Conservation (phyloP, 805 yeast species). For the Saturnispora mendoncae region DNA sequence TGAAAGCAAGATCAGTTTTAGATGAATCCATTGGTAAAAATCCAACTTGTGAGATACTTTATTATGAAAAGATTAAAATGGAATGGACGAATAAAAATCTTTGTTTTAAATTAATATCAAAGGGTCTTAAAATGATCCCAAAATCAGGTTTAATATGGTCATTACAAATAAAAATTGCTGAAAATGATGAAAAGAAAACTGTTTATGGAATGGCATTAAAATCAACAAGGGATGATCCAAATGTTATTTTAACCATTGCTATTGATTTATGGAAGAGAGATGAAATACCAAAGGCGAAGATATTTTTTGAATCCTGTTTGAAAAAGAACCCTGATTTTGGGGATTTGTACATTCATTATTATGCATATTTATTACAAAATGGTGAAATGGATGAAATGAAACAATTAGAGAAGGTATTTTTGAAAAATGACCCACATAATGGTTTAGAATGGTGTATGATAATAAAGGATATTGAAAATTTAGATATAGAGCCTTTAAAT, state of each 20-base stretch:
- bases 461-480: slow-evolving; percentile 37
- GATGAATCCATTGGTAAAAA: slow-evolving; percentile 55
- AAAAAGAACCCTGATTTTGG: slow-evolving; percentile 52
- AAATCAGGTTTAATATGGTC: slow-evolving; percentile 57
- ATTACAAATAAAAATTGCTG: slow-evolving; percentile 43
- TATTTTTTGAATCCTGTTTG: slow-evolving; percentile 64
- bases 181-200: slow-evolving; percentile 37
- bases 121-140: slow-evolving; percentile 53
- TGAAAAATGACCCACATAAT: slow-evolving; percentile 42
- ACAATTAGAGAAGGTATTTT: slow-evolving; percentile 30
- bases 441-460: slow-evolving; percentile 55
- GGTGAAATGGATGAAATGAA: slow-evolving; percentile 32
- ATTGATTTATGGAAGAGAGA: slow-evolving; percentile 57
- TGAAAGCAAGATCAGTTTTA: slow-evolving; percentile 61
- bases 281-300: slow-evolving; percentile 50
- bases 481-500: slow-evolving; percentile 16
- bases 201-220: slow-evolving; percentile 64
- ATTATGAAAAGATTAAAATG: slow-evolving; percentile 48
- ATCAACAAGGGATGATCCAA: slow-evolving; percentile 50
- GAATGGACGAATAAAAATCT: slow-evolving; percentile 51
- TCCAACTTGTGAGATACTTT: slow-evolving; percentile 42
- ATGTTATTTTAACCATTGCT: slow-evolving; percentile 58
- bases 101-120: slow-evolving; percentile 37
- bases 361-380: slow-evolving; percentile 35
- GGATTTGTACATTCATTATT: slow-evolving; percentile 68